phyloP scores from a whole-genome alignment of 768 basidiomycete genomes.

The Boletus huronensis region DNA sequence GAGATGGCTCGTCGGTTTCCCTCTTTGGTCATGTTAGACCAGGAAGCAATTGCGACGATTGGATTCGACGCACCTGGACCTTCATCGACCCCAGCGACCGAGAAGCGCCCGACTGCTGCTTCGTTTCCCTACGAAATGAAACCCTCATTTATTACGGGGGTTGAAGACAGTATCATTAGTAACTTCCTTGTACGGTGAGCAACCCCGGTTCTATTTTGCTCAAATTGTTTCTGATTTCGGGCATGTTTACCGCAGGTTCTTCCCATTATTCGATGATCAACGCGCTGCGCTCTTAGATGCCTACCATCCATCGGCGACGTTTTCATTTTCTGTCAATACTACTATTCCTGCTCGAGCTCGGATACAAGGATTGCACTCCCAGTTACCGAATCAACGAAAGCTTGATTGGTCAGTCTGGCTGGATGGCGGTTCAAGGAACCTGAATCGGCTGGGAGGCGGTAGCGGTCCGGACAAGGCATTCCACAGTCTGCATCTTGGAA shows the following conservation, averaged over 20 bases:
- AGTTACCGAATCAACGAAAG: slow-evolving; percentile 80
- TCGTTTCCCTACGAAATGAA: slow-evolving; percentile 77
- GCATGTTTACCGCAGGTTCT: slow-evolving; percentile 54
- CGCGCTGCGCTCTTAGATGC: slow-evolving; percentile 63
- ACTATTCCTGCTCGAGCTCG: slow-evolving; percentile 75
- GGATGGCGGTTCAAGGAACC: slow-evolving; percentile 65
- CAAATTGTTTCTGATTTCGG: slow-evolving; percentile 5
- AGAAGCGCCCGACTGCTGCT: slow-evolving; percentile 53
- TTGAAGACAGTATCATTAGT: slow-evolving; percentile 63
- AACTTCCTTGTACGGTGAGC: slow-evolving; percentile 76
- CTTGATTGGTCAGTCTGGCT: slow-evolving; percentile 78
- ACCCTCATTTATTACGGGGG: slow-evolving; percentile 70
- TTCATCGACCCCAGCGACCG: slow-evolving; percentile 37
- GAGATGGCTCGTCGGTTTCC: slow-evolving; percentile 80
- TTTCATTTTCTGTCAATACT: slow-evolving; percentile 87
- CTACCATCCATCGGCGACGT: slow-evolving; percentile 85
- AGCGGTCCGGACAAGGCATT: slow-evolving; percentile 59
- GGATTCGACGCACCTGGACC: slow-evolving; percentile 70
- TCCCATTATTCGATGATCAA: slow-evolving; percentile 78
- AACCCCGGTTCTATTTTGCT: not conserved
- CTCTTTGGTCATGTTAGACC: slow-evolving; percentile 79
- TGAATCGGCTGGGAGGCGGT: slow-evolving; percentile 61
- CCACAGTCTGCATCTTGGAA: slow-evolving; percentile 68
- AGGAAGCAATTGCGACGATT: slow-evolving; percentile 71
- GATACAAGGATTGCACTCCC: slow-evolving; percentile 61